phyloP scores from a whole-genome alignment of 2,329 filamentous ascomycete genomes.

The Stagonosporopsis chrysanthemi region DNA sequence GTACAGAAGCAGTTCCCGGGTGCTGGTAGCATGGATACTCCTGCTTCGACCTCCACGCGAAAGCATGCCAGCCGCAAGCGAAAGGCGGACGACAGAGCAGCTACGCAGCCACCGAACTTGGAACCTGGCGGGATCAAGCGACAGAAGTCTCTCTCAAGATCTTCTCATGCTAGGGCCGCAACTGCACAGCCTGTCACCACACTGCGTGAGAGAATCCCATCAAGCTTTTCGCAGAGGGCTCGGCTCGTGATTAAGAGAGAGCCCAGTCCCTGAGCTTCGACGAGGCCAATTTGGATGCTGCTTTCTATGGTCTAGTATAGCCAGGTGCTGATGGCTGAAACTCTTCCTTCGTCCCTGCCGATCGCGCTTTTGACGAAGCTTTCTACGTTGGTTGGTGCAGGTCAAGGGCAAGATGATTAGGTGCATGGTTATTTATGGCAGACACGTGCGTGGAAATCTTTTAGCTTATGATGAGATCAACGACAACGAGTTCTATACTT shows the following conservation, averaged over 20 bases:
- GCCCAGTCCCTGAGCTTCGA: not conserved
- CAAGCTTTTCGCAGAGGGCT: not conserved
- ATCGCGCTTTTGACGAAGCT: not conserved
- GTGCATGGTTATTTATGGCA: not conserved
- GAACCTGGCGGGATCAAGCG: not conserved
- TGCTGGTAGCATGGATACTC: not conserved
- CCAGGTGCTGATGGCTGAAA: not conserved
- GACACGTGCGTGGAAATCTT: not conserved
- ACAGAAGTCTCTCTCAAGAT: not conserved
- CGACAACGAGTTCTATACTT: not conserved
- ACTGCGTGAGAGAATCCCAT: not conserved
- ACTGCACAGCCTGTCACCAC: not conserved
- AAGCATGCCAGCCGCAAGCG: not conserved
- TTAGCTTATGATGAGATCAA: not conserved
- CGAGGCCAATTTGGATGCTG: not conserved
- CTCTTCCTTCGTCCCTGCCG: not conserved
- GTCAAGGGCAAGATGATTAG: not conserved
- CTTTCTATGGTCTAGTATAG: not conserved
- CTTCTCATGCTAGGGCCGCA: not conserved
- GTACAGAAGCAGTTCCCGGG: constrained; percentile 8
- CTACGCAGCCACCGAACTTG: not conserved
- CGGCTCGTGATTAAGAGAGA: not conserved
- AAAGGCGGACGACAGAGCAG: not conserved
- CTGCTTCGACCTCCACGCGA: not conserved
- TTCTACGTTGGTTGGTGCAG: not conserved